Percentiles rank a stretch among this genome's conserved stretches.
These are phyloP conservation scores for Ligustrum vulgare DNA, from an alignment of 257 asterid genomes.

Conservation along the genomic window DNA sequence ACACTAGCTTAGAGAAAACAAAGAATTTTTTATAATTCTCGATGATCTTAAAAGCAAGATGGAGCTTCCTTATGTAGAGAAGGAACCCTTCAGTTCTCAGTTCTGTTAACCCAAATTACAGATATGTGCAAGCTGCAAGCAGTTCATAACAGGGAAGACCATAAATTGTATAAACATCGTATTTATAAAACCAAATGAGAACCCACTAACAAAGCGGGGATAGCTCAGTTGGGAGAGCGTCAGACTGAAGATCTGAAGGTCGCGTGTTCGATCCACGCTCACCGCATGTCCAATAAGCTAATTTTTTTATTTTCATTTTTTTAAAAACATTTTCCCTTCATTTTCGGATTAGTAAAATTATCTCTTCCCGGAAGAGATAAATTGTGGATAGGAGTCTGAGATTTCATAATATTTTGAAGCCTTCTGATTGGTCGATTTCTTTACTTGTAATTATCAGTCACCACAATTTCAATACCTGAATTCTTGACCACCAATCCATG, in stretches of 20 bases:
- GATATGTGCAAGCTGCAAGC: too few relatives aligned
- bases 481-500: slow-evolving; percentile 34
- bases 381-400: slow-evolving; percentile 43
- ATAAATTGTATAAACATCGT: too few relatives aligned
- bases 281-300: slow-evolving; percentile 52
- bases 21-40: too few relatives aligned
- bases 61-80: too few relatives aligned
- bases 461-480: slow-evolving; percentile 39
- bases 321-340: neutral
- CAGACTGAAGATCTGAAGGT: slow-evolving; percentile 90
- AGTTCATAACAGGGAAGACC: too few relatives aligned
- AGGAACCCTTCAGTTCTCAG: too few relatives aligned
- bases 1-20: too few relatives aligned
- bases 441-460: slow-evolving; percentile 6
- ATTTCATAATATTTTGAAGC: slow-evolving; percentile 36
- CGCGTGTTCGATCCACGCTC: slow-evolving; percentile 98
- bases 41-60: too few relatives aligned
- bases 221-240: slow-evolving; percentile 98
- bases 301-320: neutral
- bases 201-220: slow-evolving; percentile 46
- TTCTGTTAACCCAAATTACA: too few relatives aligned
- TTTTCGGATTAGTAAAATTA: neutral
- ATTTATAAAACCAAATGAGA: too few relatives aligned
- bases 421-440: slow-evolving; percentile 38
- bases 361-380: neutral